A percentile compares a stretch with the other conserved stretches of the same genome.
Conservation (phyloP, 768 basidiomycete species). For the Podaxis mareebaensis region DNA sequence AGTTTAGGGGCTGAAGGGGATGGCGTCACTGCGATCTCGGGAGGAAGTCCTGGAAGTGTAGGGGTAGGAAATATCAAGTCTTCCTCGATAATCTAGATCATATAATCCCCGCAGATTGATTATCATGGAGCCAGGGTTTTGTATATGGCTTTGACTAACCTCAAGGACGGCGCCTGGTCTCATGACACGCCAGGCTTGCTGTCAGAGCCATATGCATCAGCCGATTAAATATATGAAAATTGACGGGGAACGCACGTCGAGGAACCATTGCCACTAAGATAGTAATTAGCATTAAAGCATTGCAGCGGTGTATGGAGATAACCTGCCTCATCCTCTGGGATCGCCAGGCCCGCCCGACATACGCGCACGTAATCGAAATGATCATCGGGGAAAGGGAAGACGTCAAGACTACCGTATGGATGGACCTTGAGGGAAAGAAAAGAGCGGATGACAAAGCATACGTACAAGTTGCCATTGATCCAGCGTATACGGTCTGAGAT, state of each 20-base stretch:
- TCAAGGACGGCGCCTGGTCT: conserved; percentile 63
- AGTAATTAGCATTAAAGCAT: not conserved
- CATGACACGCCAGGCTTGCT: conserved; percentile 73
- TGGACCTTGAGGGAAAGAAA: conserved; percentile 1
- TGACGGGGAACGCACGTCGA: conserved; percentile 50
- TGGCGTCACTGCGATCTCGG: conserved; percentile 18
- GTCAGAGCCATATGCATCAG: conserved; percentile 18
- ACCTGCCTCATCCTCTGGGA: conserved; percentile 69
- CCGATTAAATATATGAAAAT: conserved; percentile 16
- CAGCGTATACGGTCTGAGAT: conserved; percentile 57
- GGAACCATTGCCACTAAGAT: conserved; percentile 59
- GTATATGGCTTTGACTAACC: conserved; percentile 35
- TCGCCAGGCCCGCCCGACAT: conserved; percentile 60
- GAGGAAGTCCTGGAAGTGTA: conserved; percentile 20
- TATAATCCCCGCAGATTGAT: conserved; percentile 1
- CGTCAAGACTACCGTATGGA: conserved; percentile 50
- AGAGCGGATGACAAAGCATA: conserved; percentile 24
- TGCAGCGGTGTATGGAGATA: not conserved
- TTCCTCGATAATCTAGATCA: conserved; percentile 65
- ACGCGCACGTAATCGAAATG: conserved; percentile 71
- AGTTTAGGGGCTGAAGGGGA: conserved; percentile 20
- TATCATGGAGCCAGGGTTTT: conserved; percentile 1
- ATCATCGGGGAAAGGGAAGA: conserved; percentile 56
- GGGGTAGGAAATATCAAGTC: conserved; percentile 68
- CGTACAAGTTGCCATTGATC: conserved; percentile 72